phyloP scores from a whole-genome alignment of 176 grass and related monocot genomes.

The Thinopyrum elongatum region DNA sequence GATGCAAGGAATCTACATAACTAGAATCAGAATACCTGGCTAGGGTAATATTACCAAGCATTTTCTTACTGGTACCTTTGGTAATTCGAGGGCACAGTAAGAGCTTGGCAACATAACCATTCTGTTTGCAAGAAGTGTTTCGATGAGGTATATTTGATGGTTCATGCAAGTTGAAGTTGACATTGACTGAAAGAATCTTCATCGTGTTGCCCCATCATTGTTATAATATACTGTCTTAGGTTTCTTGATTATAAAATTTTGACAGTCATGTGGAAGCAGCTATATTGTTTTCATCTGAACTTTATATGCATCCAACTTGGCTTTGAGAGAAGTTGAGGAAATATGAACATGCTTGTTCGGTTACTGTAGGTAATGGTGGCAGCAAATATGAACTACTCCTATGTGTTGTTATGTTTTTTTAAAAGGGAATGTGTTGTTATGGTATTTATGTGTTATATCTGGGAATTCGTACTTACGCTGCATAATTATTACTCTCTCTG shows the following conservation, averaged over 20 bases:
- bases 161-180: background rate
- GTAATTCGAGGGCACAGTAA: background rate
- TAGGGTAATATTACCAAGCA: background rate
- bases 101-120: background rate
- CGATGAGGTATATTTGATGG: background rate
- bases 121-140: background rate
- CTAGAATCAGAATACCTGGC: background rate
- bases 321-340: background rate
- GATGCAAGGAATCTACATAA: background rate
- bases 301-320: background rate
- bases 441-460: background rate
- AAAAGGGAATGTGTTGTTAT: background rate
- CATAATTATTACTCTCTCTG: no score
- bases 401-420: background rate
- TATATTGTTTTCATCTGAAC: background rate
- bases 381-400: background rate
- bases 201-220: background rate
- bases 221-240: background rate
- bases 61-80: constrained; percentile 10
- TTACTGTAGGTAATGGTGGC: background rate
- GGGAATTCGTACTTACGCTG: no score
- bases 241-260: constrained; percentile 9
- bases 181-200: background rate
- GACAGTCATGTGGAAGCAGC: background rate
- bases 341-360: background rate